Percentiles rank a stretch among this genome's conserved stretches.
Evolutionary conservation across 495 filamentous ascomycete species (phyloP).

Genomic region (Aspergillus nidulans): DNA sequence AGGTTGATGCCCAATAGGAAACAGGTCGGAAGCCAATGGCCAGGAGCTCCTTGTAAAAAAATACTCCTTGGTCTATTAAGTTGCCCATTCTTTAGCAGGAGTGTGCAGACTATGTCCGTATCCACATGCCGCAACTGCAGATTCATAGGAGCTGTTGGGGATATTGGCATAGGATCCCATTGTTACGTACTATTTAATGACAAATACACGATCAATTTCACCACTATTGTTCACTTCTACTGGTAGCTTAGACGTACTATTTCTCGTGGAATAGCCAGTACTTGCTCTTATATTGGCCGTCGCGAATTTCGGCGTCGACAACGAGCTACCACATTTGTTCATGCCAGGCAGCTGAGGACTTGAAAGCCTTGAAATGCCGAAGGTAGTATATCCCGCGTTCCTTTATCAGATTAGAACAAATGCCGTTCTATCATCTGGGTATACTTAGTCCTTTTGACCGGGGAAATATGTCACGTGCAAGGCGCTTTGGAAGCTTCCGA

Average conservation of each 20-base stretch:
- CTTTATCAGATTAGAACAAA: not conserved
- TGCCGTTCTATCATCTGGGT: not conserved
- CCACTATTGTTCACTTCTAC: not conserved
- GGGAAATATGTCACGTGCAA: slow-evolving; percentile 19
- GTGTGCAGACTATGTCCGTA: slow-evolving; percentile 4
- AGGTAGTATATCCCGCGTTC: not conserved
- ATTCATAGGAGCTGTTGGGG: slow-evolving; percentile 1
- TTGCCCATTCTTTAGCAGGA: slow-evolving; percentile 1
- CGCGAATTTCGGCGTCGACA: no score
- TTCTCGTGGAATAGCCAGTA: not conserved
- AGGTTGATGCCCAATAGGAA: slow-evolving; percentile 66
- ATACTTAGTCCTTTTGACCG: not conserved
- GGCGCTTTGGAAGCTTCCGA: slow-evolving; percentile 9
- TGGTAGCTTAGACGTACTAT: not conserved
- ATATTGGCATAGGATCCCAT: slow-evolving; percentile 20
- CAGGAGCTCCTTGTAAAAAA: slow-evolving; percentile 37
- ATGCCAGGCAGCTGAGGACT: not conserved
- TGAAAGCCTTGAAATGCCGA: not conserved
- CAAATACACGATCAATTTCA: slow-evolving; percentile 21
- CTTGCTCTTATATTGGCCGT: no score
- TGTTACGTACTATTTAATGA: slow-evolving; percentile 32
- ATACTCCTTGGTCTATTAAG: slow-evolving; percentile 11
- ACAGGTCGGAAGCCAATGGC: slow-evolving; percentile 29
- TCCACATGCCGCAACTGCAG: not conserved
- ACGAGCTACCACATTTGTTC: not conserved